A percentile compares a stretch with the other conserved stretches of the same genome.
Conservation (phyloP, 116 monocot genomes). For the Zostera marina region DNA sequence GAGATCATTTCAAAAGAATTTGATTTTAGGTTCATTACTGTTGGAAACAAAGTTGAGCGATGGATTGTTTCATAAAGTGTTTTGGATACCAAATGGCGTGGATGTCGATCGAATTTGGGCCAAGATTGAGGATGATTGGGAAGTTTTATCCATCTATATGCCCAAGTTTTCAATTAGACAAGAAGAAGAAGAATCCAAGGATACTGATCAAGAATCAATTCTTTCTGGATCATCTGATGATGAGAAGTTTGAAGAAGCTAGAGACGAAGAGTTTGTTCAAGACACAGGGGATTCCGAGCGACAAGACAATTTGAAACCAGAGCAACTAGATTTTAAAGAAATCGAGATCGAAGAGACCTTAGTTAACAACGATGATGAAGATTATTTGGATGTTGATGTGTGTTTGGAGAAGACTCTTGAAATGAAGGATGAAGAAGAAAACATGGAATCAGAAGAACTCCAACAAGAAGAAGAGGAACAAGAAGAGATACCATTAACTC, state of each 20-base stretch:
- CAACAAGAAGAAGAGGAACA: not conserved
- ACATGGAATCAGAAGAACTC: not conserved
- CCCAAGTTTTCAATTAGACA: constrained; percentile 1
- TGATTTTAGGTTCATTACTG: not conserved
- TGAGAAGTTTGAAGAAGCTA: not conserved
- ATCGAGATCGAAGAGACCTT: not conserved
- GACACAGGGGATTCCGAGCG: not conserved
- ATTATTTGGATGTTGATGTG: not conserved
- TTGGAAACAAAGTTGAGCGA: not conserved
- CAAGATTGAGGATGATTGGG: not conserved
- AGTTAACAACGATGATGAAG: not conserved
- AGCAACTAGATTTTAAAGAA: not conserved
- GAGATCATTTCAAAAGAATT: not conserved
- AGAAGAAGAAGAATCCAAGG: not conserved
- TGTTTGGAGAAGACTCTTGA: not conserved
- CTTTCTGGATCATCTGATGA: not conserved
- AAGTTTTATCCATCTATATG: constrained; percentile 5
- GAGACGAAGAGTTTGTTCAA: not conserved
- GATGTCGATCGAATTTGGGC: not conserved
- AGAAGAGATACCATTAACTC: not conserved
- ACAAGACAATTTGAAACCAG: not conserved
- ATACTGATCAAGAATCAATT: not conserved
- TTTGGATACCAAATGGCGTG: constrained; percentile 5
- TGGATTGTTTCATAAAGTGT: not conserved
- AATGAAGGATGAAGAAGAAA: not conserved